phyloP scores from a whole-genome alignment of 768 basidiomycete genomes.

The Kwoniella dejecticola region DNA sequence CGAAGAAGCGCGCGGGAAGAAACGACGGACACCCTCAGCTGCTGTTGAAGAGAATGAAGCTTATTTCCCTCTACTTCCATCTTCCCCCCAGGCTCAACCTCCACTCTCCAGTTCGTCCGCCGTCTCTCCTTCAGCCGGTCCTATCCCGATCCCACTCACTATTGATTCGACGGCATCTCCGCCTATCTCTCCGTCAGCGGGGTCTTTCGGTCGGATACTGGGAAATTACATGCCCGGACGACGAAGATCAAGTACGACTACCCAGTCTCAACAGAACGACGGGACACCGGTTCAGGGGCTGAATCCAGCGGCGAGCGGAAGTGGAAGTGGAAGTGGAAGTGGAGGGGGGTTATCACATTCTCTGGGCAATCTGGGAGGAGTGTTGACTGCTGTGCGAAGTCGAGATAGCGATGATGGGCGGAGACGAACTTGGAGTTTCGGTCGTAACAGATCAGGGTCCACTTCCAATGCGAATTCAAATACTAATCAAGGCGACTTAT shows the following conservation, averaged over 20 bases:
- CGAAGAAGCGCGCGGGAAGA: neutral
- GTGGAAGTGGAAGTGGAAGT: too few relatives aligned
- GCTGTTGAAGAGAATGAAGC: slow-evolving; percentile 28
- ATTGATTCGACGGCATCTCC: slow-evolving; percentile 1
- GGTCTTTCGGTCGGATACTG: slow-evolving; percentile 9
- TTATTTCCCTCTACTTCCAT: slow-evolving; percentile 40
- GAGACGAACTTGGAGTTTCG: slow-evolving; percentile 34
- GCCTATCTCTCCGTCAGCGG: slow-evolving; percentile 8
- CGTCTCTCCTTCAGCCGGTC: slow-evolving; percentile 16
- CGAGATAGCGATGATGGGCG: slow-evolving; percentile 36
- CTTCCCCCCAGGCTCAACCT: neutral
- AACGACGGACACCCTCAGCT: neutral
- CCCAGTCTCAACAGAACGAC: neutral
- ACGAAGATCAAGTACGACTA: slow-evolving; percentile 9
- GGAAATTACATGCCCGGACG: slow-evolving; percentile 26
- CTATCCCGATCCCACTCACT: slow-evolving; percentile 10
- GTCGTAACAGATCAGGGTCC: slow-evolving; percentile 22
- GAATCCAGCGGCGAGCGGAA: too few relatives aligned
- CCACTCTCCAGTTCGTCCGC: slow-evolving; percentile 19
- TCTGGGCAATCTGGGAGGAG: slow-evolving; percentile 12
- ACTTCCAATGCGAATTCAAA: neutral
- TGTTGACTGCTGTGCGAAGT: slow-evolving; percentile 24
- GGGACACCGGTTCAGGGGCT: neutral
- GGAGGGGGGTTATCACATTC: neutral
- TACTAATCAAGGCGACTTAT: neutral